Percentiles rank a stretch among this genome's conserved stretches.
Conservation (phyloP, 768 basidiomycete species). For the Xerocomellus amylosporus region DNA sequence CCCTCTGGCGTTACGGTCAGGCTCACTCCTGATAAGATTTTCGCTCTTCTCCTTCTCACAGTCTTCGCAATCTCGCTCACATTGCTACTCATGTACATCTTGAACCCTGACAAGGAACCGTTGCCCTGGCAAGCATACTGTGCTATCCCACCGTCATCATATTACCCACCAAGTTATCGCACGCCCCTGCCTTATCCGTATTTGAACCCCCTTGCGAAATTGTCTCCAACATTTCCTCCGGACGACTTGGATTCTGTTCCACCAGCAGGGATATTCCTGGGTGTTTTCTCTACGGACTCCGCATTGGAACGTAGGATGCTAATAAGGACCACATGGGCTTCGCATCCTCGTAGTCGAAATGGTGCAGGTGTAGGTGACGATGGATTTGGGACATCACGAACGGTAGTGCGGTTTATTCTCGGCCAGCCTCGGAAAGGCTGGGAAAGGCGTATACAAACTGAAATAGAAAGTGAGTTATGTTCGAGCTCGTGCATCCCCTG, state of each 20-base stretch:
- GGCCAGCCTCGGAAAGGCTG: slow-evolving; percentile 79
- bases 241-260: slow-evolving; percentile 66
- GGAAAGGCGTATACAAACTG: slow-evolving; percentile 76
- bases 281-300: slow-evolving; percentile 87
- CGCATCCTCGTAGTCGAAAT: slow-evolving; percentile 71
- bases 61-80: slow-evolving; percentile 82
- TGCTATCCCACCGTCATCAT: slow-evolving; percentile 55
- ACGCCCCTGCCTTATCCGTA: slow-evolving; percentile 40
- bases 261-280: slow-evolving; percentile 84
- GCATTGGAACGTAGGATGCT: slow-evolving; percentile 82
- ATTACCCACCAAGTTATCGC: slow-evolving; percentile 43
- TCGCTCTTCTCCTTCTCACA: slow-evolving; percentile 72
- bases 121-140: slow-evolving; percentile 95
- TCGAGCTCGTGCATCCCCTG: background rate
- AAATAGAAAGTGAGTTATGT: slow-evolving; percentile 79
- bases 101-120: slow-evolving; percentile 95
- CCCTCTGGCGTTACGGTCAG: slow-evolving; percentile 3
- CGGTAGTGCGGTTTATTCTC: slow-evolving; percentile 84
- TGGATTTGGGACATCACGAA: slow-evolving; percentile 74
- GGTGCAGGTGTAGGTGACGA: slow-evolving; percentile 70
- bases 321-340: slow-evolving; percentile 87
- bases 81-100: slow-evolving; percentile 82
- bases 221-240: slow-evolving; percentile 60
- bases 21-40: slow-evolving; percentile 46
- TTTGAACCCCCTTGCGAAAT: slow-evolving; percentile 32